Conservation (phyloP, 225 moss, liverwort and hornwort genomes). For the Asterella californica region DNA sequence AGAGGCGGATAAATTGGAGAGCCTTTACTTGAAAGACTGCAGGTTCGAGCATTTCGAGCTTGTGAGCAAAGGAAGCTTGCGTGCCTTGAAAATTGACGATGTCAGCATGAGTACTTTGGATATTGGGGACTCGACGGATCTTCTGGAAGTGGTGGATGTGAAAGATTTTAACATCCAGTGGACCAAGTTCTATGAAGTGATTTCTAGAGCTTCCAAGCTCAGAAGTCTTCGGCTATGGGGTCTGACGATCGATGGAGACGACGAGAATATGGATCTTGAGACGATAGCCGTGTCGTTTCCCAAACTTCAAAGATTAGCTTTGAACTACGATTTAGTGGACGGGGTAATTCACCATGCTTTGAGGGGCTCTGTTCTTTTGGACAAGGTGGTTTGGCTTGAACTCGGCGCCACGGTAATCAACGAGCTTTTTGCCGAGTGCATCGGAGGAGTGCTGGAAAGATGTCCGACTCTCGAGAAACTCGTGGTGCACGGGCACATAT, state of each 20-base stretch:
- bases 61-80: conserved; percentile 59
- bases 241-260: conserved; percentile 44
- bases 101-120: conserved; percentile 44
- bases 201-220: conserved; percentile 58
- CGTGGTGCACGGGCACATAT: conserved; percentile 54
- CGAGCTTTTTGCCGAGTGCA: conserved; percentile 52
- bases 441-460: conserved; percentile 57
- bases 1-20: conserved; percentile 60
- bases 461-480: conserved; percentile 57
- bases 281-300: conserved; percentile 60
- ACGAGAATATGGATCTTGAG: conserved; percentile 60
- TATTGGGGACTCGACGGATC: conserved; percentile 49
- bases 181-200: conserved; percentile 57
- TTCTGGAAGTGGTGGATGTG: conserved; percentile 60
- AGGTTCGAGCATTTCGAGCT: conserved; percentile 55
- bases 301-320: conserved; percentile 49
- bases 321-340: conserved; percentile 52
- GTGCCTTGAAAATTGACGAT: conserved; percentile 52
- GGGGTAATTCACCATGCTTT: conserved; percentile 45
- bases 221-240: conserved; percentile 60
- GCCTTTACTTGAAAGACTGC: conserved; percentile 50
- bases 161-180: conserved; percentile 53
- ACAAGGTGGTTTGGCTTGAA: conserved; percentile 57
- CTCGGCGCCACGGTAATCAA: conserved; percentile 53
- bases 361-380: conserved; percentile 46